Evolutionary conservation across 495 filamentous ascomycete species (phyloP).

Genomic region (Aspergillus biplanus): DNA sequence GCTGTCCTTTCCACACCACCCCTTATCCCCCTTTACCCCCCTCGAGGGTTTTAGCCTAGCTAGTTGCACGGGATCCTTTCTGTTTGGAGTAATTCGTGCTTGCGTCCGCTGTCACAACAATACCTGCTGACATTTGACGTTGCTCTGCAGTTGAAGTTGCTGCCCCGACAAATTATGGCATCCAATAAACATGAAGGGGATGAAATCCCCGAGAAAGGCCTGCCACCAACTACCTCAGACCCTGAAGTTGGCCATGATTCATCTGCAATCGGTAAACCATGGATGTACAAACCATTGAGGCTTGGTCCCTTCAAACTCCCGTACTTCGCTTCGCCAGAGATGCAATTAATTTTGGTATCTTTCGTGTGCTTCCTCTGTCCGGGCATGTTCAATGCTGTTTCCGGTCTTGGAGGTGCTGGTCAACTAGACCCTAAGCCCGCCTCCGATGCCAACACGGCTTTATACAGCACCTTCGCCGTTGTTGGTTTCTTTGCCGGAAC

Average conservation of each 20-base stretch:
- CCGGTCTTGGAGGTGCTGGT: slow-evolving; percentile 76
- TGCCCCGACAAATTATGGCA: slow-evolving; percentile 11
- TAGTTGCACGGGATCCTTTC: not conserved
- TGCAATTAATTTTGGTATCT: slow-evolving; percentile 74
- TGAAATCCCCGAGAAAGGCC: slow-evolving; percentile 24
- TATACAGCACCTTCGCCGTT: slow-evolving; percentile 83
- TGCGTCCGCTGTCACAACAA: not conserved
- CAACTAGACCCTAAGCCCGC: slow-evolving; percentile 46
- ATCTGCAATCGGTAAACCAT: slow-evolving; percentile 43
- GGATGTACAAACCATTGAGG: slow-evolving; percentile 71
- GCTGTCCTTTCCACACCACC: not conserved
- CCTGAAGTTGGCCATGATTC: slow-evolving; percentile 34
- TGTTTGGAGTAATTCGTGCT: not conserved
- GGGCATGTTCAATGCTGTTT: slow-evolving; percentile 82
- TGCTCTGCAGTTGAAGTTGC: not conserved
- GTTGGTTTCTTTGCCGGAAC: slow-evolving; percentile 88
- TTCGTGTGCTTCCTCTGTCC: slow-evolving; percentile 91
- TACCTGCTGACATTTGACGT: not conserved
- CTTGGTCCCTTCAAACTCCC: slow-evolving; percentile 58
- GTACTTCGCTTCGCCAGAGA: slow-evolving; percentile 77
- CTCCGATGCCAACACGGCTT: slow-evolving; percentile 66
- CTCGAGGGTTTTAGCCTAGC: not conserved
- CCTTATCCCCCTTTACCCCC: not conserved
- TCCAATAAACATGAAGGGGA: slow-evolving; percentile 16
- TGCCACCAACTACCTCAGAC: slow-evolving; percentile 26